A percentile compares a stretch with the other conserved stretches of the same genome.
phyloP scores from a whole-genome alignment of 495 filamentous ascomycete genomes.

The Penicillium verhagenii region DNA sequence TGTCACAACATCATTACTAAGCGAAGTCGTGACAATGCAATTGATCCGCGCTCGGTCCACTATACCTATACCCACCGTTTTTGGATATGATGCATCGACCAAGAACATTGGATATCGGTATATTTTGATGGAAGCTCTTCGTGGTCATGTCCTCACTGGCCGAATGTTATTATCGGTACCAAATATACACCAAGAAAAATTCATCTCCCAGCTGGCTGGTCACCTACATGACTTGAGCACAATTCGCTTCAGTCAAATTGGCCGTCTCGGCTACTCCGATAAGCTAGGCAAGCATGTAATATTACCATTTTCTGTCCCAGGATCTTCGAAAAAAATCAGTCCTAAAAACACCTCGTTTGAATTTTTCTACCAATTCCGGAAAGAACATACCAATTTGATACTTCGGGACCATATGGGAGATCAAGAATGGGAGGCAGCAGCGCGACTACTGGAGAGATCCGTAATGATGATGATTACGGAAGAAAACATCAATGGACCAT shows the following conservation, averaged over 20 bases:
- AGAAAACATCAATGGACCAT: conserved; percentile 10
- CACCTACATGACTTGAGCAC: conserved; percentile 5
- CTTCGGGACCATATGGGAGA: neutral
- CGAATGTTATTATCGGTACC: conserved; percentile 2
- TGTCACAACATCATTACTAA: neutral
- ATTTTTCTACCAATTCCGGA: conserved; percentile 7
- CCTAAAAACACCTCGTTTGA: conserved; percentile 4
- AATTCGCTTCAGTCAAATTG: conserved; percentile 4
- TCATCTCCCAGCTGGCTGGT: conserved; percentile 1
- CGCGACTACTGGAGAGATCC: conserved; percentile 8
- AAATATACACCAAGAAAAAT: neutral
- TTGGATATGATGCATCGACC: neutral
- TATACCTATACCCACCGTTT: conserved; percentile 6
- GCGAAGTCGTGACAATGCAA: conserved; percentile 2
- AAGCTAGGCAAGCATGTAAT: neutral
- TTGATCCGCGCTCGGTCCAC: conserved; percentile 2
- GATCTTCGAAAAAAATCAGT: neutral
- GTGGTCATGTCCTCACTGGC: neutral
- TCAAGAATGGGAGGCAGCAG: conserved; percentile 1
- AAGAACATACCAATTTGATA: conserved; percentile 5
- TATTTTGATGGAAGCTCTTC: conserved; percentile 5
- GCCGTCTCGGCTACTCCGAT: neutral
- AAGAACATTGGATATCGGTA: conserved; percentile 6
- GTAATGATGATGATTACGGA: conserved; percentile 8
- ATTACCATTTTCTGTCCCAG: neutral